Conservation (phyloP, 768 basidiomycete species). For the Mycena galericulata region DNA sequence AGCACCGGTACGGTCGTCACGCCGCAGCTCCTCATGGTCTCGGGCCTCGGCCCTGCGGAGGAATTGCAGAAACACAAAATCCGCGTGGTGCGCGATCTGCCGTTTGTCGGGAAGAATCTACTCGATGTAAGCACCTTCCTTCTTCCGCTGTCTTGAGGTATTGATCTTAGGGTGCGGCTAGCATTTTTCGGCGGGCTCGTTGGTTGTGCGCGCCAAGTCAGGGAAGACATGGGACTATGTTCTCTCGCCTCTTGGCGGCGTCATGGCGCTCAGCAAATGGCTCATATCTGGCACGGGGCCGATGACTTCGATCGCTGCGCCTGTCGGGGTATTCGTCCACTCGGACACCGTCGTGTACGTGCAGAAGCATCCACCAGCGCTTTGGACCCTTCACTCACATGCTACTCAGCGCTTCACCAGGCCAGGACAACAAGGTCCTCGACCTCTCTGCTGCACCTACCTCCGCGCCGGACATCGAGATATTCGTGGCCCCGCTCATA, state of each 20-base stretch:
- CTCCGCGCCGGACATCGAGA: slow-evolving; percentile 21
- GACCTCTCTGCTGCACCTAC: slow-evolving; percentile 12
- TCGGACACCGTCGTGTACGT: slow-evolving; percentile 24
- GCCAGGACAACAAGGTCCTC: background rate
- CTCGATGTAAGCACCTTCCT: slow-evolving; percentile 27
- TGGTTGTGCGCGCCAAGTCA: slow-evolving; percentile 22
- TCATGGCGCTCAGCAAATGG: slow-evolving; percentile 20
- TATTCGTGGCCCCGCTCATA: slow-evolving; percentile 27
- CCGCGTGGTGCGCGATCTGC: slow-evolving; percentile 33
- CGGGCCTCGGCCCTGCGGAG: slow-evolving; percentile 42
- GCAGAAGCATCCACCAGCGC: background rate
- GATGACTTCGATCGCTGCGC: slow-evolving; percentile 14
- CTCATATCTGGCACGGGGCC: slow-evolving; percentile 17
- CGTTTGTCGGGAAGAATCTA: slow-evolving; percentile 41
- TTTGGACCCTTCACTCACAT: background rate
- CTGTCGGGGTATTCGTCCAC: slow-evolving; percentile 24
- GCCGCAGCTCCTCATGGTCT: slow-evolving; percentile 41
- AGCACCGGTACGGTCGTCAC: slow-evolving; percentile 40
- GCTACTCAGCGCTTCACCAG: background rate
- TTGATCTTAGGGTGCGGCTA: background rate
- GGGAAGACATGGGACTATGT: slow-evolving; percentile 27
- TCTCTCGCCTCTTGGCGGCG: slow-evolving; percentile 5
- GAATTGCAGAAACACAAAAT: slow-evolving; percentile 35
- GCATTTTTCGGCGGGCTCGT: slow-evolving; percentile 19
- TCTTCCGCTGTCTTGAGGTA: background rate